Evolutionary conservation across 140 eudicot species (phyloP).

Genomic region (Erigeron philadelphicus): DNA sequence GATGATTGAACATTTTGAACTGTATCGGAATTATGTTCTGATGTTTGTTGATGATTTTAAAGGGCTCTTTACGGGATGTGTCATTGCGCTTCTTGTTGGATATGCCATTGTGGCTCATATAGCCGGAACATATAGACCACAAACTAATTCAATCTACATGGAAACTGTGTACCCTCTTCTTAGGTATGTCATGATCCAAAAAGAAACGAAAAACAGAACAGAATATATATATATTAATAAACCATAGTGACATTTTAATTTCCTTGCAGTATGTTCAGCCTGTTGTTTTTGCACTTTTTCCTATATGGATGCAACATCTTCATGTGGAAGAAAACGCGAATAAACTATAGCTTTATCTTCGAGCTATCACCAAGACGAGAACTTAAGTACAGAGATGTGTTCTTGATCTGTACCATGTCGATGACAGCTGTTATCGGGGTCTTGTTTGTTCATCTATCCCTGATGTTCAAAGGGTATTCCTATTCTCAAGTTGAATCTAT

Average conservation of each 20-base stretch:
- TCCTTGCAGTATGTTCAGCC: constrained; percentile 86
- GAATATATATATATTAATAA: neutral
- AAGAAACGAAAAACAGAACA: neutral
- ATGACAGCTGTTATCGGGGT: constrained; percentile 80
- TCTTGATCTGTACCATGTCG: constrained; percentile 72
- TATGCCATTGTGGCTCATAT: constrained; percentile 84
- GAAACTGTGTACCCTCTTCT: constrained; percentile 95
- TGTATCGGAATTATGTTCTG: constrained; percentile 3
- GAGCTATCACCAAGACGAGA: constrained; percentile 61
- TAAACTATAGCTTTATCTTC: constrained; percentile 85
- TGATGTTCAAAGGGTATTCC: constrained; percentile 69
- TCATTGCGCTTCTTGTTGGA: constrained; percentile 70
- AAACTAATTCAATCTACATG: constrained; percentile 80
- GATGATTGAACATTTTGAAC: neutral
- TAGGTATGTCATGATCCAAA: constrained; percentile 47
- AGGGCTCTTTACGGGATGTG: constrained; percentile 90
- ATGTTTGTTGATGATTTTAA: constrained; percentile 14
- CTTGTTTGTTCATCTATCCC: constrained; percentile 64
- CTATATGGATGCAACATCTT: constrained; percentile 91
- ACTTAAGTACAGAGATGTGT: constrained; percentile 82
- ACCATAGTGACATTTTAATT: constrained; percentile 13
- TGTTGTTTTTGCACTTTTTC: constrained; percentile 75
- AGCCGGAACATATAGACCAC: constrained; percentile 67
- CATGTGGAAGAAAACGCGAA: constrained; percentile 74
- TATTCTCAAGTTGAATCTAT: constrained; percentile 65